Evolutionary conservation across 371 early-diverging fungal species (phyloP), one percentile per base, ranked within the genome.

Genomic region (Nematocida displodere): DNA sequence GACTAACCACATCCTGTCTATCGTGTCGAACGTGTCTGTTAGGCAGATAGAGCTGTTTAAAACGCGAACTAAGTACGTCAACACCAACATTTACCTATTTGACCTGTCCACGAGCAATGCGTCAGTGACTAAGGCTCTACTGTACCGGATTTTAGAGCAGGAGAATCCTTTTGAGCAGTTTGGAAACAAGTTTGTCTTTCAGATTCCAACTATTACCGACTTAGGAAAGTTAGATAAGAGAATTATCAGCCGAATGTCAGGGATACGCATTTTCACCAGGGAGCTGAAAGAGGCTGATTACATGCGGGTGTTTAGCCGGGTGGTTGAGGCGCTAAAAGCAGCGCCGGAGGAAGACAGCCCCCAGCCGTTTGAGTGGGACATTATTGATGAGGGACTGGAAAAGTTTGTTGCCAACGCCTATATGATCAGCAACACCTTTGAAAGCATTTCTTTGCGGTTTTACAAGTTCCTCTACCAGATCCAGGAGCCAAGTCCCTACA

Each of bases 171-270:
- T 61, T 17, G 59, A 44, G 0, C 28, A 50, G 13, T 13, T 24
- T 1, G 56, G 56, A 0, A 56, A 20, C 29, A 71, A 71, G 48
- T 58, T 71, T n/a, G 54, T 62, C 24, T 58, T 71, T 37, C 75
- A 61, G 40, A 59, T 71, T 13, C 48, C 75, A 0, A 24, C 42
- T 0, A 46, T 61, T 0, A 31, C 61, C 17, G 75, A 59, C 29
- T 36, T 58, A 31, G 29, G 24, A 4, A 71, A 61, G 48, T 34
- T 71, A 39, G 75, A 71, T 13, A 71, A 58, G 40, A 59, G 75
- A 40, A 71, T 71, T 37, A 56, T 61, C 13, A 71, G 75, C 58
- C 33, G 75, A 31, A 59, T 58, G 61, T 58, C 58, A 2, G 75
- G 75, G 1, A 22, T 61, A 11, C 58, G 61, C n/a, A 62, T 56